Evolutionary conservation across 73 alveolate species (phyloP).

Genomic region (Breviolum minutum): DNA sequence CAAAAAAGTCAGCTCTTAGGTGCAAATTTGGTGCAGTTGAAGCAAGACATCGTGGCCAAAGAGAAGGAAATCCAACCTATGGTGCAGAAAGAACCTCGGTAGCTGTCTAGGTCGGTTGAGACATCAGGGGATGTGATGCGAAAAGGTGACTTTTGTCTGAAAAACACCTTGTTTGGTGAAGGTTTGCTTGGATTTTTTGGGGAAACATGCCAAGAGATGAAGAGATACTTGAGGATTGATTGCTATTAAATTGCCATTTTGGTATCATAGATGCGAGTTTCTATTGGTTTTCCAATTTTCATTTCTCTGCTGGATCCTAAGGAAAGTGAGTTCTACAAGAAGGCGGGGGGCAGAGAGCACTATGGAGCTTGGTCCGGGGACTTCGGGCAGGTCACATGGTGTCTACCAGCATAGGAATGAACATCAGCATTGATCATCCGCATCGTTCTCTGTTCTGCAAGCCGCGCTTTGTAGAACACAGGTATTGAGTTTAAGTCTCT

Average conservation of each 20-base stretch:
- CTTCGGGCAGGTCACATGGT: no score
- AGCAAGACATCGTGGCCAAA: constrained; percentile 98
- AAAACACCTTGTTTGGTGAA: not conserved
- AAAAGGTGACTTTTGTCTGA: not conserved
- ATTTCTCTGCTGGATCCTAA: not conserved
- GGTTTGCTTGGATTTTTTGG: not conserved
- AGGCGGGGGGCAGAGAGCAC: not conserved
- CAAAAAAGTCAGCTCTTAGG: constrained; percentile 10
- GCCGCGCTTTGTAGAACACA: not conserved
- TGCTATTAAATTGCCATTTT: not conserved
- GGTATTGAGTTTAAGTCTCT: not conserved
- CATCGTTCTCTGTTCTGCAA: no score
- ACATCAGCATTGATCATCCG: no score
- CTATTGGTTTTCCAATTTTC: not conserved
- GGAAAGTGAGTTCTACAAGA: constrained; percentile 94
- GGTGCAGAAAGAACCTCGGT: constrained; percentile 97
- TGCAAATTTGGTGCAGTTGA: constrained; percentile 96
- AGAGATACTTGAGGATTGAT: no score
- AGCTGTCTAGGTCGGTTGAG: constrained; percentile 44
- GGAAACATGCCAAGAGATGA: not conserved
- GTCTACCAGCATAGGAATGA: no score
- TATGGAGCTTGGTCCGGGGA: no score
- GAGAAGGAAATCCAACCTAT: constrained; percentile 98
- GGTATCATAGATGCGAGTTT: not conserved
- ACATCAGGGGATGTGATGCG: not conserved